Evolutionary conservation across 1,139 yeast species (phyloP), one percentile per base, ranked within the genome.

Genomic region (Scheffersomyces titani): DNA sequence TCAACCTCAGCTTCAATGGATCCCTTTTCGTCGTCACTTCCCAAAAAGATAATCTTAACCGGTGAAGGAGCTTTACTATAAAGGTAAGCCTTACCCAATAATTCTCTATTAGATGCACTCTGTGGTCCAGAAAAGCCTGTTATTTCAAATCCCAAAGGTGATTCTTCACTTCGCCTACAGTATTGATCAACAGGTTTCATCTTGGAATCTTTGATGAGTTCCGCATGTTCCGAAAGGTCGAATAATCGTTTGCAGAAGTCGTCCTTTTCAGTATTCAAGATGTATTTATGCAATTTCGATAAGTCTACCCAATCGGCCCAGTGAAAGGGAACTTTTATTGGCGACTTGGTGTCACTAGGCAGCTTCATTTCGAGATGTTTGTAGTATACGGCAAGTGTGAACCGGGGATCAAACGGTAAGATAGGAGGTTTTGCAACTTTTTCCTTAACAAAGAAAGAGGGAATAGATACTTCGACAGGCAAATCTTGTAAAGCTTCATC

Each of bases 241-340:
- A 74, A 73, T 30, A 73, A 54, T 20, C 61, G 51, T 6, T 61
- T 54, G 62, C 78, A 73, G 6, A 52, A 21, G 53, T 55, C 46
- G 18, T 30, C 47, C 5, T 57, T 57, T 6, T 59, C 56, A 36
- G 61, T 54, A 11, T 55, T 55, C n/a, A 22, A 70, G 61, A 75
- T 61, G 55, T 69, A 68, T 59, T 68, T 65, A 55, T 72, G 60
- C 44, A 77, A 62, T 40, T 62, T 64, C 6, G 74, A 63, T 52
- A 76, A 58, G 61, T 78, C 80, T 3, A 73, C 70, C 82, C 82
- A 78, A 61, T 78, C 82, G 24, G 74, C 66, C 82, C 82, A 78
- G 64, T 77, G 79, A 59, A 78, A 78, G 5, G 73, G 70, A 9
- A 74, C 55, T 19, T 55, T 58, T 46, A 57, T 56, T 13, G 76